Percentiles rank a stretch among this genome's conserved stretches.
Evolutionary conservation across 106 monocot genomes (phyloP).

Genomic region (Allium sativum): DNA sequence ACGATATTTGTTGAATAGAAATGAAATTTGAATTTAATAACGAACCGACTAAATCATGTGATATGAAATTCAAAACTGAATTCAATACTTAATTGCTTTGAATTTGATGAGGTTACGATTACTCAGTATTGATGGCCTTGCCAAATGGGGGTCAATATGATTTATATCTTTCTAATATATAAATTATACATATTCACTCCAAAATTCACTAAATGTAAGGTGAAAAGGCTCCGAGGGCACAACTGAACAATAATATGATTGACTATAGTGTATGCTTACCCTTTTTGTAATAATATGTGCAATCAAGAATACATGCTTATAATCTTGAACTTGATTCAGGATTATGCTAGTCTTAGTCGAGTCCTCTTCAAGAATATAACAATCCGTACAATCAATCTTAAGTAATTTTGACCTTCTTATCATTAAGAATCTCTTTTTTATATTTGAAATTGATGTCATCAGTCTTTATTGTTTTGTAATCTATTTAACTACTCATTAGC

Average conservation of each 20-base stretch:
- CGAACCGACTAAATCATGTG: no score
- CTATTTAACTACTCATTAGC: neutral
- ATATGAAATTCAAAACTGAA: no score
- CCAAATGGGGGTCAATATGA: no score
- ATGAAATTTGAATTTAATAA: no score
- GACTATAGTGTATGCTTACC: constrained; percentile 65
- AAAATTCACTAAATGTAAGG: constrained; percentile 46
- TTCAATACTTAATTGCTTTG: no score
- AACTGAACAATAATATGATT: constrained; percentile 98
- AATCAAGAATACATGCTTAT: no score
- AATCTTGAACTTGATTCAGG: constrained; percentile 26
- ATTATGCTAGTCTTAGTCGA: constrained; percentile 79
- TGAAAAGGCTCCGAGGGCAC: constrained; percentile 64
- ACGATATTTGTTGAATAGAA: no score
- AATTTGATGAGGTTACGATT: no score
- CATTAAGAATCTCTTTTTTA: neutral
- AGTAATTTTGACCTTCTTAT: constrained; percentile 45
- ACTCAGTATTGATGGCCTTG: no score
- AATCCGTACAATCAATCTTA: constrained; percentile 83
- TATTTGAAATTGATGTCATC: neutral
- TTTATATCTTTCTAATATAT: neutral
- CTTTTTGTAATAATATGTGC: neutral
- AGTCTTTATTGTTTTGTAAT: neutral
- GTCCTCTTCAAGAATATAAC: constrained; percentile 84
- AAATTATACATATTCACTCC: neutral